These are phyloP conservation scores for Nakazawaea populi DNA, from an alignment of 805 yeast species.

Conservation along the genomic window DNA sequence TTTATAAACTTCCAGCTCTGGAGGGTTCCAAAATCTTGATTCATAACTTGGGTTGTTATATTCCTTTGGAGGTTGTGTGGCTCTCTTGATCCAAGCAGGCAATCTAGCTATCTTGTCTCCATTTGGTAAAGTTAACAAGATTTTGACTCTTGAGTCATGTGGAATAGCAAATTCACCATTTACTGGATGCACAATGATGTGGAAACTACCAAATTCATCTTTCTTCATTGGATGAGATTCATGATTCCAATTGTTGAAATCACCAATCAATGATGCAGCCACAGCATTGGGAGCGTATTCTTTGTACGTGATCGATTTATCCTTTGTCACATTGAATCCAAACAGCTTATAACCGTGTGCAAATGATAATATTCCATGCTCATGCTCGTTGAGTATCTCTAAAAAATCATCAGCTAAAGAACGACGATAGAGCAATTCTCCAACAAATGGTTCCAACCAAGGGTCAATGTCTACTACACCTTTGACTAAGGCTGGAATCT, in stretches of 20 bases:
- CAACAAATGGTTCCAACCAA: slow-evolving; percentile 74
- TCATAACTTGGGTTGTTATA: slow-evolving; percentile 53
- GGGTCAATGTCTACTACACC: slow-evolving; percentile 76
- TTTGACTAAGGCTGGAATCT: slow-evolving; percentile 29
- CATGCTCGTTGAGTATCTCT: slow-evolving; percentile 43
- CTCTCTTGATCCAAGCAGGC: slow-evolving; percentile 86
- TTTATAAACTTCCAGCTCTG: slow-evolving; percentile 31
- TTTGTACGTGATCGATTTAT: slow-evolving; percentile 53
- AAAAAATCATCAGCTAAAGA: slow-evolving; percentile 61
- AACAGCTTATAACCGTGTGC: slow-evolving; percentile 70
- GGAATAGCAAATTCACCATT: slow-evolving; percentile 59
- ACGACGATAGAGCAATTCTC: slow-evolving; percentile 65
- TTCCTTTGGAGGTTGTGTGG: slow-evolving; percentile 65
- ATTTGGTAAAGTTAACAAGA: slow-evolving; percentile 55
- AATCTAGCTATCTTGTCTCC: slow-evolving; percentile 74
- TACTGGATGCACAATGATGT: slow-evolving; percentile 48
- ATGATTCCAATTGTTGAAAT: slow-evolving; percentile 81
- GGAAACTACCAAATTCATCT: slow-evolving; percentile 71
- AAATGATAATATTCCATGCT: slow-evolving; percentile 63
- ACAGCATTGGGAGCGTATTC: slow-evolving; percentile 92
- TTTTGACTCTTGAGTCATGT: slow-evolving; percentile 76
- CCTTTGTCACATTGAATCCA: slow-evolving; percentile 66
- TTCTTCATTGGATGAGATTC: slow-evolving; percentile 46
- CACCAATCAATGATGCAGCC: slow-evolving; percentile 79
- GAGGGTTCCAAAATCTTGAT: slow-evolving; percentile 91